These are phyloP conservation scores for Santalum album DNA, from an alignment of 164 flowering plant genomes.

Conservation along the genomic window DNA sequence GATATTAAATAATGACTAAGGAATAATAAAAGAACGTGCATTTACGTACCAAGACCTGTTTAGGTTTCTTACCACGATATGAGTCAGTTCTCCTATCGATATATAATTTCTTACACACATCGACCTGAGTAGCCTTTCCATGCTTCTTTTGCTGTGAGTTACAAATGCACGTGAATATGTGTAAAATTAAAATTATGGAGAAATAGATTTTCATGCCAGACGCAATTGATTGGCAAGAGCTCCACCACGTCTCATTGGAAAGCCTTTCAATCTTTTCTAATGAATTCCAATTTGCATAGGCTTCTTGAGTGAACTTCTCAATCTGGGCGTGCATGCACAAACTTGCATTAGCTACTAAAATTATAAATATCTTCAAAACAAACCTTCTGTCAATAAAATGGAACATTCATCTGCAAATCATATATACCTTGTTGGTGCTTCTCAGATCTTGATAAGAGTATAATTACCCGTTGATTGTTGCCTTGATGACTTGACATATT, in stretches of 20 bases:
- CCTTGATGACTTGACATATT: conserved; percentile 43
- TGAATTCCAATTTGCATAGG: conserved; percentile 20
- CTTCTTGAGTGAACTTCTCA: conserved; percentile 16
- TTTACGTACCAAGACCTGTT: too few relatives aligned
- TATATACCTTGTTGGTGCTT: background rate
- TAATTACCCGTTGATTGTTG: conserved; percentile 26
- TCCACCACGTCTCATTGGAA: conserved; percentile 2
- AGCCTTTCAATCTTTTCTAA: conserved; percentile 19
- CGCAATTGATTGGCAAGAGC: too few relatives aligned
- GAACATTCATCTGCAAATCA: conserved; percentile 1
- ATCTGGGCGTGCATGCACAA: conserved; percentile 12
- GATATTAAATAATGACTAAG: too few relatives aligned
- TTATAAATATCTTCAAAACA: background rate
- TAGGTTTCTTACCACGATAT: too few relatives aligned
- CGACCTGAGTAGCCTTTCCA: too few relatives aligned
- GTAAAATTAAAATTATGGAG: too few relatives aligned
- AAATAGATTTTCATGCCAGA: too few relatives aligned
- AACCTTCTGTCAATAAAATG: background rate
- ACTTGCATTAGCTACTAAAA: background rate
- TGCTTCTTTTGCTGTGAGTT: too few relatives aligned
- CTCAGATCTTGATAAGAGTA: conserved; percentile 4
- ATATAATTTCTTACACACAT: too few relatives aligned
- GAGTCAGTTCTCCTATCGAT: too few relatives aligned
- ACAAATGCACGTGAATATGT: too few relatives aligned
- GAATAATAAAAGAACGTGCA: too few relatives aligned